Evolutionary conservation across 75 land plant genomes (phyloP).

Genomic region (Isoetes taiwanensis): DNA sequence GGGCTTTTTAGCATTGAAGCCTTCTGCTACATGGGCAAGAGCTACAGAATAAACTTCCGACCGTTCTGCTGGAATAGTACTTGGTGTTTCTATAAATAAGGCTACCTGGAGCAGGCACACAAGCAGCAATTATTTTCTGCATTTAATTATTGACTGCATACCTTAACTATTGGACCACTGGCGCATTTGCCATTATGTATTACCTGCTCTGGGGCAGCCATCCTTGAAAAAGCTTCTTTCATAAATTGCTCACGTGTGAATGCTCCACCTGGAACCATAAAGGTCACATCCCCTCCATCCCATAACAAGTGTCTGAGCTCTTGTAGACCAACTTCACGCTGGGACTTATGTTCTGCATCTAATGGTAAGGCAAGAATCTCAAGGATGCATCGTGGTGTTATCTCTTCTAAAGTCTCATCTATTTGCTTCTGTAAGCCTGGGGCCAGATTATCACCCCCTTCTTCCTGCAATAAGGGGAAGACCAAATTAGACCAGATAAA

Average conservation of each 20-base stretch:
- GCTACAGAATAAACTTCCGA: conserved; percentile 83
- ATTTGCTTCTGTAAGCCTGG: conserved; percentile 74
- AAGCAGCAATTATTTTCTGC: no score
- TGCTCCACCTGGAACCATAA: conserved; percentile 58
- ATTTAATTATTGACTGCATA: no score
- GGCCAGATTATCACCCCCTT: conserved; percentile 74
- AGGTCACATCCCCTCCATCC: conserved; percentile 85
- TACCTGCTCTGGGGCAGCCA: conserved; percentile 91
- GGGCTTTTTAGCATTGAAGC: conserved; percentile 62
- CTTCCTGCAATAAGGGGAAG: conserved; percentile 59
- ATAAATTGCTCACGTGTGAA: conserved; percentile 78
- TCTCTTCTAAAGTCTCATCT: conserved; percentile 87
- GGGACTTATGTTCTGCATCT: conserved; percentile 33
- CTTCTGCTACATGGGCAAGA: conserved; percentile 79
- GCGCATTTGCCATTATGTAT: no score
- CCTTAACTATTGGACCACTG: no score
- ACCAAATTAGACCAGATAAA: no score
- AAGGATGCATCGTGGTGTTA: conserved; percentile 70
- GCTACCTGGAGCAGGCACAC: conserved; percentile 54
- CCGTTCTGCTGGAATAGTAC: conserved; percentile 71
- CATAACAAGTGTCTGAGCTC: conserved; percentile 72
- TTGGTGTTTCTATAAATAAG: conserved; percentile 62
- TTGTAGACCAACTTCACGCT: conserved; percentile 67
- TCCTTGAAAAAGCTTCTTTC: conserved; percentile 69
- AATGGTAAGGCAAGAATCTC: conserved; percentile 85